phyloP scores from a whole-genome alignment of 179 eudicot genomes.

The Spergularia azorica region DNA sequence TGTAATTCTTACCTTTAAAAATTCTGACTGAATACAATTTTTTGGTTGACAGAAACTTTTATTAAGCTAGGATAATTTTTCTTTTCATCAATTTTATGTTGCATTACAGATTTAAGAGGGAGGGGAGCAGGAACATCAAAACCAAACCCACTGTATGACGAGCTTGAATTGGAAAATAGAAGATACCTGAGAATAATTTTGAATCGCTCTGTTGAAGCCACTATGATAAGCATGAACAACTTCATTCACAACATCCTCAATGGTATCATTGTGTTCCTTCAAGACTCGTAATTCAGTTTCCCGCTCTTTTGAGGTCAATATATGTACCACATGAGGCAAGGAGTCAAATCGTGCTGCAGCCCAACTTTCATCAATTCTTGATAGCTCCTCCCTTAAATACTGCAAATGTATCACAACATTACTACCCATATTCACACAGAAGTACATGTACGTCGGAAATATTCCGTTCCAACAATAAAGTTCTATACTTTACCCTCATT shows the following conservation, averaged over 20 bases:
- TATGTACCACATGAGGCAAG: constrained; percentile 92
- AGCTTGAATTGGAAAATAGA: constrained; percentile 10
- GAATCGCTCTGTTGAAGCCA: constrained; percentile 99
- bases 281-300: constrained; percentile 64
- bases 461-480: neutral
- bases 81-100: neutral
- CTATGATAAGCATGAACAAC: constrained; percentile 97
- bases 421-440: neutral
- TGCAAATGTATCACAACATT: constrained; percentile 28
- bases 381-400: constrained; percentile 82
- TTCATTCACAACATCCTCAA: constrained; percentile 98
- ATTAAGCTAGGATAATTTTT: neutral
- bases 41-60: neutral
- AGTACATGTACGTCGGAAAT: neutral
- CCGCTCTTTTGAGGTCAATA: constrained; percentile 93
- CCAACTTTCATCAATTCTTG: constrained; percentile 85
- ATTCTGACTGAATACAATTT: too few relatives aligned
- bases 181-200: constrained; percentile 95
- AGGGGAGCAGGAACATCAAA: neutral
- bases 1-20: too few relatives aligned
- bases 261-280: constrained; percentile 86
- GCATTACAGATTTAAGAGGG: neutral
- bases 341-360: constrained; percentile 93
- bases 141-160: too few relatives aligned
- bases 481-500: neutral